phyloP scores from a whole-genome alignment of 176 grass and related monocot species.

The Bothriochloa decipiens region DNA sequence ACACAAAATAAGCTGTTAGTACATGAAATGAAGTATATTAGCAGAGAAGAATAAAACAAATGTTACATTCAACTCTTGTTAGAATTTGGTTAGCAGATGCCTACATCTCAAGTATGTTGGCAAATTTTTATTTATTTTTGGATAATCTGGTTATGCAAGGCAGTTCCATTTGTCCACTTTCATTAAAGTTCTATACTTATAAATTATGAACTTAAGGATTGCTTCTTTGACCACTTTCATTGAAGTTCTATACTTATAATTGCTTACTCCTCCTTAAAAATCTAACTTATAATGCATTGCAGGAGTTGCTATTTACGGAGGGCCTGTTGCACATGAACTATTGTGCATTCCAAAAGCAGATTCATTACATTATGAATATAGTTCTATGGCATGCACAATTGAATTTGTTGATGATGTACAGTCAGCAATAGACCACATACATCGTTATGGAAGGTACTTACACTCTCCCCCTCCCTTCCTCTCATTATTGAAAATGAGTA shows the following conservation, averaged over 20 bases:
- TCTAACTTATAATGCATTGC: slow-evolving; percentile 9
- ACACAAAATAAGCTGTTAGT: neutral
- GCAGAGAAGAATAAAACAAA: neutral
- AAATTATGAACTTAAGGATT: neutral
- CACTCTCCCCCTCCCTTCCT: neutral
- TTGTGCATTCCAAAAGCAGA: slow-evolving; percentile 60
- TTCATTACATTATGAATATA: slow-evolving; percentile 86
- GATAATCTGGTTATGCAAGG: neutral
- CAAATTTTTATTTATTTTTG: slow-evolving; percentile 8
- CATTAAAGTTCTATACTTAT: neutral
- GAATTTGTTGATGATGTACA: slow-evolving; percentile 91
- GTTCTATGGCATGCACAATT: slow-evolving; percentile 78
- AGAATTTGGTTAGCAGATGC: neutral
- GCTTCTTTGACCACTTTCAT: neutral
- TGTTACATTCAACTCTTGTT: neutral
- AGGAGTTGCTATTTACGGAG: slow-evolving; percentile 85
- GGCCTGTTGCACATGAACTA: slow-evolving; percentile 58
- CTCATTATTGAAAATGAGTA: neutral
- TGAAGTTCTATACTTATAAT: neutral
- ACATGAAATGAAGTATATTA: neutral
- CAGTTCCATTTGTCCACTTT: neutral
- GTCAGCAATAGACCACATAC: slow-evolving; percentile 89
- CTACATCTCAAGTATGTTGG: neutral
- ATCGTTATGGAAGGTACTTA: slow-evolving; percentile 83
- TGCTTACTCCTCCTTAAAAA: neutral